Percentiles rank a stretch among this genome's conserved stretches.
phyloP scores from a whole-genome alignment of 1,284 basidiomycete species.

The Ceratobasidium sp. region DNA sequence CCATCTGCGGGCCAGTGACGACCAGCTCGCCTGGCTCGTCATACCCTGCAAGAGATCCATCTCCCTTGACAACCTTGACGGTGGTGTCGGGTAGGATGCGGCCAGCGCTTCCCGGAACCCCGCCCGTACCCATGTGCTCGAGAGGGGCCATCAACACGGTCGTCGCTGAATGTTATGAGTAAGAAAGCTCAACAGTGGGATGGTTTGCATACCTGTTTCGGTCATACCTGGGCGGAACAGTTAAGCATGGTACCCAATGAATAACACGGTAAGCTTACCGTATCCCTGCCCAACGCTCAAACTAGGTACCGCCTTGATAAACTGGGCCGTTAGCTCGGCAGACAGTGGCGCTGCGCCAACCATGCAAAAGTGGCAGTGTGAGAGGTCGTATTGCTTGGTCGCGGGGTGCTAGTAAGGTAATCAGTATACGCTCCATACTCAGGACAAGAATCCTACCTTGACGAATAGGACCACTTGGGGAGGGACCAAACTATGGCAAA shows the following conservation, averaged over 20 bases:
- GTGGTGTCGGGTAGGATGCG: slow-evolving; percentile 60
- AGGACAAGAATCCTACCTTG: slow-evolving; percentile 57
- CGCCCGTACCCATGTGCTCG: slow-evolving; percentile 42
- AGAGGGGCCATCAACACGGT: slow-evolving; percentile 6
- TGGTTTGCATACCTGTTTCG: slow-evolving; percentile 58
- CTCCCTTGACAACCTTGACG: slow-evolving; percentile 63
- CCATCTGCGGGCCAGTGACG: slow-evolving; percentile 64
- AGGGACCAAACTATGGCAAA: slow-evolving; percentile 64
- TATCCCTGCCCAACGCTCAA: slow-evolving; percentile 70
- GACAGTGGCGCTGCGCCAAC: slow-evolving; percentile 77
- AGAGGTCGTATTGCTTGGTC: slow-evolving; percentile 69
- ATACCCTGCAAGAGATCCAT: slow-evolving; percentile 63
- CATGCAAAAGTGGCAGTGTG: slow-evolving; percentile 64
- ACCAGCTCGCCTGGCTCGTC: slow-evolving; percentile 71
- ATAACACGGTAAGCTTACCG: slow-evolving; percentile 51
- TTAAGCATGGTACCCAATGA: not conserved
- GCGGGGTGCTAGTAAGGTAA: slow-evolving; percentile 61
- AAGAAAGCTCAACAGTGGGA: slow-evolving; percentile 48
- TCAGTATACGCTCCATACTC: not conserved
- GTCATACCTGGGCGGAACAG: slow-evolving; percentile 50
- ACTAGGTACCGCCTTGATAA: slow-evolving; percentile 62
- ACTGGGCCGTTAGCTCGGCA: slow-evolving; percentile 63
- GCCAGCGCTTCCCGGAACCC: slow-evolving; percentile 64
- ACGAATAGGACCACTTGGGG: slow-evolving; percentile 64
- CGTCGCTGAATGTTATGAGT: not conserved